Conservation (phyloP, 805 yeast species). For the Metschnikowia picachoensis region DNA sequence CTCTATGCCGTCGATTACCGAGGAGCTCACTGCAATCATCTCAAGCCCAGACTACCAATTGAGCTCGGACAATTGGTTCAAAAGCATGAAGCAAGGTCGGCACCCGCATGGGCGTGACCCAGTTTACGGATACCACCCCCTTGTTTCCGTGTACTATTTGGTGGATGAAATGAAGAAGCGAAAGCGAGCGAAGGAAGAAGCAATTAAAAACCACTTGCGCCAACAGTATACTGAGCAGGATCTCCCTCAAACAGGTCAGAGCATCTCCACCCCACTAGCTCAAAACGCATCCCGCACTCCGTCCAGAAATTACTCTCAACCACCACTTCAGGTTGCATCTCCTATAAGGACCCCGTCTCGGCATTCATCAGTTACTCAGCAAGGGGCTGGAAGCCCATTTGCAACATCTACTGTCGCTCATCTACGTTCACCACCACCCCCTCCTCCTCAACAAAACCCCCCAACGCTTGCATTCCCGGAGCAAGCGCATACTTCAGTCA, state of each 20-base stretch:
- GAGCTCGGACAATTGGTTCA: conserved; percentile 62
- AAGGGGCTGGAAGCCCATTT: neutral
- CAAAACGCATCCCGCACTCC: conserved; percentile 14
- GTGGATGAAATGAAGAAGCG: conserved; percentile 81
- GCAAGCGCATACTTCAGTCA: conserved; percentile 36
- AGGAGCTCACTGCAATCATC: conserved; percentile 55
- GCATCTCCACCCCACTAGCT: conserved; percentile 23
- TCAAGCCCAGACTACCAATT: conserved; percentile 62
- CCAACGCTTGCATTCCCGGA: conserved; percentile 26
- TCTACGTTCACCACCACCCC: conserved; percentile 7
- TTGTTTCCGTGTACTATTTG: conserved; percentile 79
- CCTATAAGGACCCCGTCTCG: neutral
- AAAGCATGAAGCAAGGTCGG: conserved; percentile 35
- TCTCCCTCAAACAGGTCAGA: neutral
- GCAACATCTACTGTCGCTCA: neutral
- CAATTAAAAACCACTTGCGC: conserved; percentile 29
- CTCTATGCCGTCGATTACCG: conserved; percentile 51
- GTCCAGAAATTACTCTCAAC: neutral
- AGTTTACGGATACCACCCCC: conserved; percentile 82
- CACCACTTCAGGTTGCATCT: neutral
- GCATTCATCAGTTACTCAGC: conserved; percentile 1
- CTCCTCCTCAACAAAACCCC: conserved; percentile 6
- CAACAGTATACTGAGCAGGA: conserved; percentile 16
- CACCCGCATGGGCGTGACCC: conserved; percentile 53
- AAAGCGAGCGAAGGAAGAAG: conserved; percentile 56